Conservation (phyloP, 805 yeast genomes). For the Pichia thaimueangensis region DNA sequence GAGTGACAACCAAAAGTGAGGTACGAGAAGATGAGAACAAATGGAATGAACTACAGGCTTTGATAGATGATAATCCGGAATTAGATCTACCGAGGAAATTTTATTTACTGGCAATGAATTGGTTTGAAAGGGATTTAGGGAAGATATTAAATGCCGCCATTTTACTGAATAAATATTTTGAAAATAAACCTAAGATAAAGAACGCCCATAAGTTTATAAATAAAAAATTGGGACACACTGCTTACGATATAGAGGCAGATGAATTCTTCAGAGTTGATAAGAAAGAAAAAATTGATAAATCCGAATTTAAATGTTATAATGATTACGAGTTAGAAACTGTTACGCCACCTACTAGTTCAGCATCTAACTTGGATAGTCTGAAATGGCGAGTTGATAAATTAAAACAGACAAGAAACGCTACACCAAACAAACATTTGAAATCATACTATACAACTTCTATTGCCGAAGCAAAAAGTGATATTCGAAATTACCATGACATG, state of each 20-base stretch:
- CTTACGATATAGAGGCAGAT: not conserved
- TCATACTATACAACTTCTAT: conserved; percentile 2
- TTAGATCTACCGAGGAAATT: conserved; percentile 37
- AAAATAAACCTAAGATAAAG: not conserved
- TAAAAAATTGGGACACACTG: not conserved
- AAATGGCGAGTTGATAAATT: not conserved
- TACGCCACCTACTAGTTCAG: not conserved
- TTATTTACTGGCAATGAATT: conserved; percentile 32
- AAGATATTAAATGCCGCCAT: conserved; percentile 33
- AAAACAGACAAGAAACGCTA: not conserved
- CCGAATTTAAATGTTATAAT: not conserved
- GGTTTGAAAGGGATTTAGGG: conserved; percentile 39
- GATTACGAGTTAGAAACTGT: not conserved
- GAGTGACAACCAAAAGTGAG: not conserved
- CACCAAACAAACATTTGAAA: conserved; percentile 1
- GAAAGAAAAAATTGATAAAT: not conserved
- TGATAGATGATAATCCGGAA: conserved; percentile 30
- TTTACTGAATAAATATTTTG: conserved; percentile 19
- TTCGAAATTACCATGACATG: not conserved
- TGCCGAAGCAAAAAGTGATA: not conserved
- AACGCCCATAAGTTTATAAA: not conserved
- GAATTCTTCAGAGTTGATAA: not conserved
- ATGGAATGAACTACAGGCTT: conserved; percentile 28
- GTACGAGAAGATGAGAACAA: not conserved
- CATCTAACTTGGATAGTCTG: not conserved